A percentile compares a stretch with the other conserved stretches of the same genome.
Conservation (phyloP, 345 rosid genomes). For the Cardiospermum halicacabum region DNA sequence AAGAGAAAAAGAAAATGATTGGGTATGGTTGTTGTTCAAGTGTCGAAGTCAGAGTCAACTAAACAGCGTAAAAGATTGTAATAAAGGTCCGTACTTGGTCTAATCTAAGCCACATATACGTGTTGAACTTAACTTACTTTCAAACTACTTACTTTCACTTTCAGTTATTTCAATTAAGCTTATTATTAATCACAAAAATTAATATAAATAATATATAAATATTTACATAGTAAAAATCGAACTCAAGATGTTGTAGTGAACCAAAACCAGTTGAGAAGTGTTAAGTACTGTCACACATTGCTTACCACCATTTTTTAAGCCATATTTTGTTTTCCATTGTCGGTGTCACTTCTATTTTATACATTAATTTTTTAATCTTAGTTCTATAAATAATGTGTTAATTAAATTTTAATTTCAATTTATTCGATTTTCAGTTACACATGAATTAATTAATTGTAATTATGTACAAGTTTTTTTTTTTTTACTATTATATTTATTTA, state of each 20-base stretch:
- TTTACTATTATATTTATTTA: not conserved
- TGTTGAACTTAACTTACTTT: too few species aligned
- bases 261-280: not conserved
- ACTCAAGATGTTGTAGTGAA: not conserved
- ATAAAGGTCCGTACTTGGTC: too few species aligned
- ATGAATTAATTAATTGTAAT: not conserved
- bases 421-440: not conserved
- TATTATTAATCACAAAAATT: too few species aligned
- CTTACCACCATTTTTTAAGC: not conserved
- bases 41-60: too few species aligned
- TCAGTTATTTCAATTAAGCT: too few species aligned
- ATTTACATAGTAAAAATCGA: not conserved
- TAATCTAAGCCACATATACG: too few species aligned
- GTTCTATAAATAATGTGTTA: not conserved
- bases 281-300: not conserved
- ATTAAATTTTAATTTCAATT: not conserved
- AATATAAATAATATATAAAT: too few species aligned
- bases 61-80: too few species aligned
- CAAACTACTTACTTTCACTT: too few species aligned
- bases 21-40: too few species aligned
- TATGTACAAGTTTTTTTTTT: not conserved
- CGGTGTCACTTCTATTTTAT: not conserved
- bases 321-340: not conserved
- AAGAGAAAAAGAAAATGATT: too few species aligned
- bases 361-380: too few species aligned